Evolutionary conservation across 2,329 filamentous ascomycete species (phyloP), one percentile per base, ranked within the genome.

Genomic region (Chrysosporium queenslandicum): DNA sequence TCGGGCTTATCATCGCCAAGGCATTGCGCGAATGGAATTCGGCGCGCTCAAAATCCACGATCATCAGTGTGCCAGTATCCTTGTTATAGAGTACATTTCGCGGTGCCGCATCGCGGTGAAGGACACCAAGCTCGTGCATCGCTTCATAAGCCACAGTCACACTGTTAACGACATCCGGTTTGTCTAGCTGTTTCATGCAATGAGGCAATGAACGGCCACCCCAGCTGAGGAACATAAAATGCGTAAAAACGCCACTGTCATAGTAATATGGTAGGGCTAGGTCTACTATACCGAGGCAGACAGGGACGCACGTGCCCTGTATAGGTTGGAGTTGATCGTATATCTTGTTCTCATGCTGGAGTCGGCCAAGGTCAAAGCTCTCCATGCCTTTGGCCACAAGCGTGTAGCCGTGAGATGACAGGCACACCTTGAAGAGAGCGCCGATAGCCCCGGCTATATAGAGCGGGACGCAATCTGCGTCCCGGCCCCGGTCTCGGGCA

Each of bases 341-440:
- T 29, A 60, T 40, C 16, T 39, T 11, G 11, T 53, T 53, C 47
- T 60, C 58, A 46, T 55, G 49, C 23, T 30, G 41, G 23, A 58
- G 50, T 42, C 45, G 25, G 12, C 27, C 30, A 9, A 49, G 20
- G n/a, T 9, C 4, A 41, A 36, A 7, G 50, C 54, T 20, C 36
- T 18, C 36, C 32, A 36, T 36, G 14, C 54, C 59, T 47, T 60
- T 60, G 25, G 53, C 59, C 20, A 58, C 53, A 16, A 61, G 23
- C 6, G 55, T 60, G 37, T 60, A 63, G 7, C 57, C 56, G 11
- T 59, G 39, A 45, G 51, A 55, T n/a, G 52, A 52, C 20, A 60
- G 55, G 16, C 42, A 54, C 39, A 63, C 40, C 41, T 57, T 54
- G 53, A 61, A 63, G 2, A 62, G 41, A 21, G 54, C 53, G 12